A percentile compares a stretch with the other conserved stretches of the same genome.
Evolutionary conservation across 805 yeast species (phyloP).

Genomic region (Teunomyces panamensis): DNA sequence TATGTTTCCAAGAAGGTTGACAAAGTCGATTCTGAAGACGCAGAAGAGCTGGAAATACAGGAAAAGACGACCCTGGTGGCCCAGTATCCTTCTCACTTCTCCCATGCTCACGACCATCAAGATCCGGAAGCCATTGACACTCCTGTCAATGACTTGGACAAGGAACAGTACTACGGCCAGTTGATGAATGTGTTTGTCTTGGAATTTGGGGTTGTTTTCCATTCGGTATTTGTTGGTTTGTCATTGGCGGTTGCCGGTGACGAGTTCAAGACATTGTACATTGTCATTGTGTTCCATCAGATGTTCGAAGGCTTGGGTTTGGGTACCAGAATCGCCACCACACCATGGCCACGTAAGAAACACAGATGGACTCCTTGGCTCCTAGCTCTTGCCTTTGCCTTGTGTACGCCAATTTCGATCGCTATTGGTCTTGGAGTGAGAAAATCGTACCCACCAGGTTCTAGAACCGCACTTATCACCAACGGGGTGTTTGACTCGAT

Average conservation of each 20-base stretch:
- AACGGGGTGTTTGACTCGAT: constrained; percentile 34
- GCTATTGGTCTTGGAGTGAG: constrained; percentile 38
- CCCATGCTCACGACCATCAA: constrained; percentile 42
- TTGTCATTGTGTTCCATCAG: constrained; percentile 74
- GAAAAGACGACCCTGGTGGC: constrained; percentile 6
- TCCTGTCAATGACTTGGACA: constrained; percentile 29
- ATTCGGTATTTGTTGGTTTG: constrained; percentile 78
- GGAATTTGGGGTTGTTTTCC: constrained; percentile 81
- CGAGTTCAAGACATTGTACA: constrained; percentile 67
- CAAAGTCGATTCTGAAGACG: constrained; percentile 12
- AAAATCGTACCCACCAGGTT: constrained; percentile 29
- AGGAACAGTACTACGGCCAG: constrained; percentile 55
- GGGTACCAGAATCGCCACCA: constrained; percentile 70
- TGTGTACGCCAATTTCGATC: constrained; percentile 34
- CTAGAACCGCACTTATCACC: constrained; percentile 30
- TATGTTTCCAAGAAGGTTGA: constrained; percentile 26
- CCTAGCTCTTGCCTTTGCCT: constrained; percentile 25
- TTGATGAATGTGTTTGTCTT: constrained; percentile 55
- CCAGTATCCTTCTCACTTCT: constrained; percentile 39
- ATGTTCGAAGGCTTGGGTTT: constrained; percentile 84
- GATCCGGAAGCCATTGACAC: constrained; percentile 43
- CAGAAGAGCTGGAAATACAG: constrained; percentile 14
- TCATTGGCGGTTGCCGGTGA: constrained; percentile 76
- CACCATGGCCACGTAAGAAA: constrained; percentile 48
- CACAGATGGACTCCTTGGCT: constrained; percentile 47